Evolutionary conservation across 1,284 basidiomycete species (phyloP), one percentile per base, ranked within the genome.

Genomic region (Golubevia sp.): DNA sequence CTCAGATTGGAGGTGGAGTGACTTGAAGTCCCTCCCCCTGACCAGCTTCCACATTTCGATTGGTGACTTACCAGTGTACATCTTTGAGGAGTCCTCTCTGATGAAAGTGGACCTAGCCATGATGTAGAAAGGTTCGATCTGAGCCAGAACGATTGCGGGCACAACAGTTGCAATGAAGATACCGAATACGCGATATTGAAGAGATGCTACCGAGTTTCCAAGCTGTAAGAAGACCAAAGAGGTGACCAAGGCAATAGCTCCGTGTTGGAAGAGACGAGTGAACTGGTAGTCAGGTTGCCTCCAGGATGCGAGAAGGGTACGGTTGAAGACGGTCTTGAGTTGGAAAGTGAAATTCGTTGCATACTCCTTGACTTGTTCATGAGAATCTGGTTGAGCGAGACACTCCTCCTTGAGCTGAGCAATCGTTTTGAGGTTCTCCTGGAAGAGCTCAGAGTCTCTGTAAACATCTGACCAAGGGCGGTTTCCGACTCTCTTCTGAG

Each of bases 101-200:
- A 77, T 75, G 65, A 63, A 76, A 38, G 73, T 74, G 49, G 64
- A 66, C 23, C 93, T 86, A 65, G 91, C 91, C 84, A 90, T 86
- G 76, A 96, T 91, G 86, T 93, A 96, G 85, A 75, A 92, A 0
- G 93, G 92, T 84, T 93, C 91, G 63, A 94, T 90, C 84, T 92
- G 91, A 1, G 88, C 85, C 87, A 92, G 91, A 70, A 93, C 86
- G 70, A 93, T 88, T 25, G 90, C 90, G 20, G 92, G 91, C 26
- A 92, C 82, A 53, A 92, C 88, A 18, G 87, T 86, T 82, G 85
- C 56, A 61, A 65, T 74, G 13, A 71, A 77, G 58, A 91, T 89
- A 25, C 87, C 88, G 84, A 94, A 94, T 44, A 93, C 88, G 48
- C 92, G 88, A 86, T 93, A 95, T 79, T 97, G 91, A 26, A 97